Base-by-base conservation (phyloP, 1,284 basidiomycete genomes). In the Cystobasidium pallidum region DNA sequence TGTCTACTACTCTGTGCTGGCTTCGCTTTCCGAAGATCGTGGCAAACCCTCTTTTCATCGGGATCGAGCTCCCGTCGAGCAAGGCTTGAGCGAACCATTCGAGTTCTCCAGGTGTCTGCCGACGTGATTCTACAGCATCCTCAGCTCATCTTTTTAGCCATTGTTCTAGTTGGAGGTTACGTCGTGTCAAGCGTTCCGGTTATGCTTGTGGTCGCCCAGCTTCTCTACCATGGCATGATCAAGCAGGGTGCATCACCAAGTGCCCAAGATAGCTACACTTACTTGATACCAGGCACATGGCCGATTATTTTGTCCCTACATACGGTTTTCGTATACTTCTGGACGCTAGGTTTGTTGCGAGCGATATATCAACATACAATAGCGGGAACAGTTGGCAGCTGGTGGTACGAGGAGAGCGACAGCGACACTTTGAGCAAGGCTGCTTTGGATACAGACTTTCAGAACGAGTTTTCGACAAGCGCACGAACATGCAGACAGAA, bases 251-350 rank as follows among this genome's bases (percentile, higher is more conserved):
- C 21, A 15, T 11, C 28, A 28, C 39, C 62, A 15, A 49, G 2
- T 3, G 13, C 59, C 2, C 10, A 36, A 30, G 45, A 55, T 11
- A 51, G 34, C 15, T 54, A 19, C 24, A 51, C 57, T 6, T 43
- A 41, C 21, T 19, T 59, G 2, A 43, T 71, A 26, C 68, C 68
- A 19, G 57, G 59, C 41, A 55, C 59, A n/a, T 21, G 47, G 11
- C 28, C 61, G 11, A 63, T 57, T 11, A 11, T 64, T 11, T 26
- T 64, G 8, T 34, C 36, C 10, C 34, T 63, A 2, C 68, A 71
- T 57, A 71, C 68, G n/a, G 34, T 51, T 2, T 71, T 71, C 34
- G 68, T 71, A n/a, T 71, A 71, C 26, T 71, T 71, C 49, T 71
- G 68, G 68, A 63, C 28, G 2, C 28, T 71, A 2, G 68, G 34